A percentile compares a stretch with the other conserved stretches of the same genome.
phyloP scores from a whole-genome alignment of 2,329 filamentous ascomycete species.

The Nemania bipapillata region DNA sequence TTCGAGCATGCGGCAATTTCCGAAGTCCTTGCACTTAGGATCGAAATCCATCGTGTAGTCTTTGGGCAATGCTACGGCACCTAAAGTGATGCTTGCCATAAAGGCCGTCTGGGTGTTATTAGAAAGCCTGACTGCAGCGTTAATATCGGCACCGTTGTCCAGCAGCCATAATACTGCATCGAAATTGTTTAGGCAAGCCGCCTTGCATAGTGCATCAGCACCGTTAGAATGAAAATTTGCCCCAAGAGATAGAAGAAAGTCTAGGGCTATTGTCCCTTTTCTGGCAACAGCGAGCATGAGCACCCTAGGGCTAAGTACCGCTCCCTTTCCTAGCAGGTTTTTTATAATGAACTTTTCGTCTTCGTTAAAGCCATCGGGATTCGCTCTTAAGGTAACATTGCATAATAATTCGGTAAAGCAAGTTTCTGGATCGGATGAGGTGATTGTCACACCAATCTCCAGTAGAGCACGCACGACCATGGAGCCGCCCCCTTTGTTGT shows the following conservation, averaged over 20 bases:
- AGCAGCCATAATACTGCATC: conserved; percentile 1
- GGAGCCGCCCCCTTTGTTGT: neutral
- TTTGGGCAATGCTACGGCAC: too few species aligned
- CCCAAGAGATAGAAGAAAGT: neutral
- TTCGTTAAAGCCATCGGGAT: neutral
- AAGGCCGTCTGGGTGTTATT: too few species aligned
- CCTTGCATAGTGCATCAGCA: neutral
- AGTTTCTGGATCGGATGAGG: neutral
- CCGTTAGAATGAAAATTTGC: neutral
- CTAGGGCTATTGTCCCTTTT: neutral
- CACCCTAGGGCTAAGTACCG: neutral
- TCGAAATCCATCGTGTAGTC: too few species aligned
- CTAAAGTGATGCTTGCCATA: too few species aligned
- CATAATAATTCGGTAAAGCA: neutral
- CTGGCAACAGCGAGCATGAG: neutral
- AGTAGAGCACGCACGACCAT: neutral
- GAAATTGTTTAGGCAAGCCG: conserved; percentile 4
- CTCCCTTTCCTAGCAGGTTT: neutral
- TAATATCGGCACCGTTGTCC: neutral
- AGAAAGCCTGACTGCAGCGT: neutral
- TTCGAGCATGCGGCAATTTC: neutral
- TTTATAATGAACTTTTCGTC: neutral
- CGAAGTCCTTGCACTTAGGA: neutral
- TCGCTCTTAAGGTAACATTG: neutral
- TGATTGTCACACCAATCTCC: neutral